Evolutionary conservation across 345 rosid species (phyloP).

Genomic region (Melastoma malabathricum): DNA sequence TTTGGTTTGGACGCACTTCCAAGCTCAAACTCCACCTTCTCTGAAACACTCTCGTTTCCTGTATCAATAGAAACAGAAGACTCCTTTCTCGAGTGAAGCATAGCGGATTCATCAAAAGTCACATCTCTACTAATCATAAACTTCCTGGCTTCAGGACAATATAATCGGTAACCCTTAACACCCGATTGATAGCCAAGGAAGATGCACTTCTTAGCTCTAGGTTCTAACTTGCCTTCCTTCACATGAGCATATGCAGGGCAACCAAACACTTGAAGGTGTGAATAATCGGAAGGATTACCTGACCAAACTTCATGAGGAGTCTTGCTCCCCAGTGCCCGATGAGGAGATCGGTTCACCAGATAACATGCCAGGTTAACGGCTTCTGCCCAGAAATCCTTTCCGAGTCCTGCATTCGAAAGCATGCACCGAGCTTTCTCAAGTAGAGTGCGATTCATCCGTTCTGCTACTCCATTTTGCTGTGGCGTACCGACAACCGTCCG

Average conservation of each 20-base stretch:
- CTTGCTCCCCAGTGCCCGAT: not conserved
- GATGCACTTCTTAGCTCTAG: conserved; percentile 1
- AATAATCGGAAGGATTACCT: not conserved
- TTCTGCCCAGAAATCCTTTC: not conserved
- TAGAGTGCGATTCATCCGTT: not conserved
- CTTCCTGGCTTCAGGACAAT: not conserved
- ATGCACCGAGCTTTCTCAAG: conserved; percentile 2
- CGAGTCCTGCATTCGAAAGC: not conserved
- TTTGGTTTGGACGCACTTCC: not conserved
- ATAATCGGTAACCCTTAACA: not conserved
- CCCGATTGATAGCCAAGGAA: not conserved
- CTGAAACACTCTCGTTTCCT: not conserved
- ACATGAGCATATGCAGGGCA: conserved; percentile 1
- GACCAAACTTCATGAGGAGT: conserved; percentile 1
- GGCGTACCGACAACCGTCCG: not conserved
- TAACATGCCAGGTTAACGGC: not conserved
- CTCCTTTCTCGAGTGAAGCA: conserved; percentile 1
- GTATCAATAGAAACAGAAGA: not conserved
- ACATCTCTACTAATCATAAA: not conserved
- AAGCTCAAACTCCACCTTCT: conserved; percentile 1
- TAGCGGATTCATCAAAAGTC: not conserved
- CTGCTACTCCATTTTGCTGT: not conserved
- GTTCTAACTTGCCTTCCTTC: not conserved
- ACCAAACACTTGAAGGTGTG: not conserved
- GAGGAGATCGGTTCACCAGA: not conserved